Evolutionary conservation across 1,284 basidiomycete genomes (phyloP), one percentile per base, ranked within the genome.

Genomic region (Hemileia vastatrix): DNA sequence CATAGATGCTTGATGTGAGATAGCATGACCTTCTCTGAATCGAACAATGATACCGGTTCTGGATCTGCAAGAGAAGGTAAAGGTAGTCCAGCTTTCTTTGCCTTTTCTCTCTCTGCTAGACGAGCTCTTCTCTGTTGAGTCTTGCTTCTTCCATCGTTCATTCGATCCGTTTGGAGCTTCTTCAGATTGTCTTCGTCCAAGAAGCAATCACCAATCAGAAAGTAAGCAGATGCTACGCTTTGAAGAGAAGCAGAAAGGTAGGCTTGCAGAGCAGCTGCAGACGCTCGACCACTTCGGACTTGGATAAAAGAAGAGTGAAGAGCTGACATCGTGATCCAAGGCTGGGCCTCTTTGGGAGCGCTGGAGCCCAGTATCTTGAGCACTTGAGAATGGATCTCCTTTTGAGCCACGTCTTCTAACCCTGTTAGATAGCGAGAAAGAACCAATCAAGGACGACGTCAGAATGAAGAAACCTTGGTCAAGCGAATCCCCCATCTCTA

Each of bases 11-110:
- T 61, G 21, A 72, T 49, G 4, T 65, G 65, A 11, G 52, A 8
- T 4, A 72, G 57, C 0, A 72, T 58, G 19, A 59, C 60, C 0
- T 64, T 55, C 56, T 72, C 71, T 1, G 67, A 68, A 0, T 61
- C 50, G 23, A 66, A 68, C 0, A 62, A 64, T 18, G 23, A 33
- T 21, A 48, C 32, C 4, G 36, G 27, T 49, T 66, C 63, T 19
- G 66, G 66, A 3, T 65, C 51, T 0, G 58, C 65, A 13, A 49
- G 45, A 40, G 9, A 11, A 15, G 36, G 36, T 11, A 40, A 15
- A 40, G 36, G 36, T 15, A 40, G 36, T 40, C 36, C 36, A 40
- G 36, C 36, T 40, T 40, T 40, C 36, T 40, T 40, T 40, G 36
- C 36, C 8, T 9, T 15, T 15, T 9, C 36, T 40, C 36, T 9